Base-by-base conservation (phyloP, 768 basidiomycete species). In the Boletus fagicola region DNA sequence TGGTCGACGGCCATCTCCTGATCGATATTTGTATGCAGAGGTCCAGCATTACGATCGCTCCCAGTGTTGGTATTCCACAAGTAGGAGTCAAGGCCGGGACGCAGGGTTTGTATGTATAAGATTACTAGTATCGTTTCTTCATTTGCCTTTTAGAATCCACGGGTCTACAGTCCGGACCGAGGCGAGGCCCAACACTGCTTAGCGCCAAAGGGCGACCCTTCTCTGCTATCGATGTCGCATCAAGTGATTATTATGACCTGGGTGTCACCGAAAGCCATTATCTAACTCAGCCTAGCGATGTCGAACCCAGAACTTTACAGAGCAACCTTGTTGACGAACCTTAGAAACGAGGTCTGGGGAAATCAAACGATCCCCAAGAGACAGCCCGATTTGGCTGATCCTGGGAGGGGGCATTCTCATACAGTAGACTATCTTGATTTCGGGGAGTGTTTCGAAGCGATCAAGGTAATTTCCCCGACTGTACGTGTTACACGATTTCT, bases 341-440 rank as follows among this genome's bases (percentile, higher is more conserved):
- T 57, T 5, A 30, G 39, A 30, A 36, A 54, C 4, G 51, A 47
- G 5, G 56, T 57, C 52, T 54, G 57, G 53, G 47, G 33, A 18
- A 40, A 54, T 36, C 33, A 49, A 15, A 44, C 39, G 8, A 44
- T 54, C 33, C 49, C 54, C 39, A 49, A 58, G 42, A 28, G 9
- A 4, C 30, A 42, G 12, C 40, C 11, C 15, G 20, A 45, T 20
- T 18, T 52, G 15, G 20, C 28, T 24, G 20, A 31, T 47, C 24
- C 39, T 36, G 33, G 33, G 20, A 35, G n/a, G 5, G 47, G 10
- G 10, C n/a, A 49, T n/a, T 12, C 46, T 22, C 39, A 18, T 10
- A 13, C 22, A 22, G 26, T 30, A 13, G 33, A 53, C 39, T 53
- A 53, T 16, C 56, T 57, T 18, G 56, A 57, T 48, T 53, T 57